phyloP scores from a whole-genome alignment of 75 land plant species.

The Azolla pinnata region DNA sequence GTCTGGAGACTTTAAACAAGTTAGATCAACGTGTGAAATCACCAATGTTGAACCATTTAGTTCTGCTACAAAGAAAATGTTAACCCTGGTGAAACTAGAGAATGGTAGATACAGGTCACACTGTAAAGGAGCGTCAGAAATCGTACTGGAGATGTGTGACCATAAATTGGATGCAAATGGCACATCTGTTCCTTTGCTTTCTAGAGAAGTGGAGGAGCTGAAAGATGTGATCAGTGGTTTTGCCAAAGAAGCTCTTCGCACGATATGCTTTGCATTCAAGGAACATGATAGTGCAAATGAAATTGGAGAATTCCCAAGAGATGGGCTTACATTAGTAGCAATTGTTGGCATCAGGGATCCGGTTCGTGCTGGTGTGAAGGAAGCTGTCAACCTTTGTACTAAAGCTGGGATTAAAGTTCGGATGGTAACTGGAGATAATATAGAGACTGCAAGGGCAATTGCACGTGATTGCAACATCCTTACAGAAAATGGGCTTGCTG shows the following conservation, averaged over 20 bases:
- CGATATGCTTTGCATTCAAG: constrained; percentile 73
- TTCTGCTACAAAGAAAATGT: constrained; percentile 77
- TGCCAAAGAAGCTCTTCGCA: constrained; percentile 84
- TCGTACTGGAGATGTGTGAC: constrained; percentile 60
- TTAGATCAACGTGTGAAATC: constrained; percentile 38
- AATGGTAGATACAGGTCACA: constrained; percentile 52
- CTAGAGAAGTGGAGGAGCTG: constrained; percentile 34
- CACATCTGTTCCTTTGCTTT: constrained; percentile 53
- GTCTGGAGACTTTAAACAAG: constrained; percentile 64
- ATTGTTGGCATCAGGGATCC: constrained; percentile 97
- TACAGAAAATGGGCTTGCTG: constrained; percentile 78
- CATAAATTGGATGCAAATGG: constrained; percentile 52
- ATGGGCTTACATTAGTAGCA: constrained; percentile 60
- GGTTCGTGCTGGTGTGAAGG: constrained; percentile 91
- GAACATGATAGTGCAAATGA: constrained; percentile 43
- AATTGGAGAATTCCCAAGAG: constrained; percentile 34
- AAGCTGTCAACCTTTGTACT: constrained; percentile 75
- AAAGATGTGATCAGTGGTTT: constrained; percentile 52
- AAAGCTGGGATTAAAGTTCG: constrained; percentile 87
- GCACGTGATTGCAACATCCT: constrained; percentile 97
- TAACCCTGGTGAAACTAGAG: constrained; percentile 48
- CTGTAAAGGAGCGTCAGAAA: constrained; percentile 88
- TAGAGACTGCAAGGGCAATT: constrained; percentile 89
- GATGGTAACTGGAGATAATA: constrained; percentile 98
- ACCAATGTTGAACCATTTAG: constrained; percentile 84